Evolutionary conservation across 2,329 filamentous ascomycete genomes (phyloP).

Genomic region (Penicillium sp.): DNA sequence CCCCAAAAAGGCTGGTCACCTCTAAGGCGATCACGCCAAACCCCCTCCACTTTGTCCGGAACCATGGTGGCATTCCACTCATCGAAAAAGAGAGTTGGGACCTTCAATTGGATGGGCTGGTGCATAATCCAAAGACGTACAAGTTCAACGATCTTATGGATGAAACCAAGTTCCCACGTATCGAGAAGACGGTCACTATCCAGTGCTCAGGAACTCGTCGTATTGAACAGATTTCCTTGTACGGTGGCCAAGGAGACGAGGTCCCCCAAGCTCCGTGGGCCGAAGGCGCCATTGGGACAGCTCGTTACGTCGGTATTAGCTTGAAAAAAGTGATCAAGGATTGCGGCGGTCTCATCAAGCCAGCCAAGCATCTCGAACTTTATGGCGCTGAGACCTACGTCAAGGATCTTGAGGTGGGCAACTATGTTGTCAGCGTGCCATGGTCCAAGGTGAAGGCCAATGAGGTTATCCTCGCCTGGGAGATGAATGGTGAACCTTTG

Average conservation of each 20-base stretch:
- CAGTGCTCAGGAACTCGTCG: conserved; percentile 70
- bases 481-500: conserved; percentile 68
- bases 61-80: conserved; percentile 69
- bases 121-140: conserved; percentile 58
- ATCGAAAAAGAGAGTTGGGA: conserved; percentile 59
- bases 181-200: conserved; percentile 60
- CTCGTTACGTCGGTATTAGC: conserved; percentile 62
- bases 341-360: conserved; percentile 61
- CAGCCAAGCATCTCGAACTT: conserved; percentile 65
- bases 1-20: conserved; percentile 59
- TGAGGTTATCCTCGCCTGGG: conserved; percentile 68
- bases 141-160: conserved; percentile 62
- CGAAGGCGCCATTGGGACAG: conserved; percentile 68
- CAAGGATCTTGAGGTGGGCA: conserved; percentile 64
- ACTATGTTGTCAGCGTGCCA: conserved; percentile 68
- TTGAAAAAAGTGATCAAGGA: conserved; percentile 70
- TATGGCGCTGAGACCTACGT: conserved; percentile 73
- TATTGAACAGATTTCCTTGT: conserved; percentile 66
- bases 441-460: conserved; percentile 66
- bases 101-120: conserved; percentile 60
- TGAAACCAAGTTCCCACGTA: conserved; percentile 60
- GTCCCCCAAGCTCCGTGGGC: conserved; percentile 55
- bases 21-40: conserved; percentile 61
- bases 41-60: conserved; percentile 65
- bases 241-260: conserved; percentile 68